Conservation (phyloP, 495 filamentous ascomycete species). For the Annulohypoxylon moriforme region DNA sequence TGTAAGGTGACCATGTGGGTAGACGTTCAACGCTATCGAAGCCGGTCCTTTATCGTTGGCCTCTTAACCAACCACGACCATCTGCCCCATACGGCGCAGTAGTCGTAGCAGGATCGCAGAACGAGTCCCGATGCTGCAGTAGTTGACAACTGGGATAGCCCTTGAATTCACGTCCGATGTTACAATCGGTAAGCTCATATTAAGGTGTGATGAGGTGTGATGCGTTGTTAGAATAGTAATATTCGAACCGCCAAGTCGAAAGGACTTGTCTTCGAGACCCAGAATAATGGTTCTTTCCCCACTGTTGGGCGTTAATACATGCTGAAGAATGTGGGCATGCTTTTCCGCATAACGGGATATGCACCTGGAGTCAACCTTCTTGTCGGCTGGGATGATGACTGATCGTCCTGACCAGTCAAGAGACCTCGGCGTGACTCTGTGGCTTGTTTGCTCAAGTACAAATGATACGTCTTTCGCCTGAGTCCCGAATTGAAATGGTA, state of each 20-base stretch:
- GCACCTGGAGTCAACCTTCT: neutral
- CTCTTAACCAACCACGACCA: neutral
- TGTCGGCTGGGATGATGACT: neutral
- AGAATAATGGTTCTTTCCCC: conserved; percentile 12
- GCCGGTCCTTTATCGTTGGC: neutral
- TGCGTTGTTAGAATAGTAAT: neutral
- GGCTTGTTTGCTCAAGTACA: neutral
- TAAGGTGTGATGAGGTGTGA: conserved; percentile 9
- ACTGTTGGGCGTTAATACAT: conserved; percentile 21
- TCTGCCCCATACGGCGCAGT: neutral
- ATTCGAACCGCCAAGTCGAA: conserved; percentile 6
- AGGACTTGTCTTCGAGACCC: neutral
- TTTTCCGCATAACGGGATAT: conserved; percentile 8
- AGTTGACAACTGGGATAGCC: neutral
- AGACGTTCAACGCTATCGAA: neutral
- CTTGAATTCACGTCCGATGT: conserved; percentile 3
- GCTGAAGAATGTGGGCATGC: neutral
- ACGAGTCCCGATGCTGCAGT: neutral
- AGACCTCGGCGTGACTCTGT: neutral
- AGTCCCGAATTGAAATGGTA: neutral
- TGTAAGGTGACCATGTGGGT: conserved; percentile 8
- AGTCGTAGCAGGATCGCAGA: neutral
- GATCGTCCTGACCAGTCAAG: neutral
- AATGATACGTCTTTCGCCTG: neutral
- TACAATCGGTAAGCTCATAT: conserved; percentile 4